Evolutionary conservation across 2,329 filamentous ascomycete genomes (phyloP).

Genomic region (Monilinia fructigena): DNA sequence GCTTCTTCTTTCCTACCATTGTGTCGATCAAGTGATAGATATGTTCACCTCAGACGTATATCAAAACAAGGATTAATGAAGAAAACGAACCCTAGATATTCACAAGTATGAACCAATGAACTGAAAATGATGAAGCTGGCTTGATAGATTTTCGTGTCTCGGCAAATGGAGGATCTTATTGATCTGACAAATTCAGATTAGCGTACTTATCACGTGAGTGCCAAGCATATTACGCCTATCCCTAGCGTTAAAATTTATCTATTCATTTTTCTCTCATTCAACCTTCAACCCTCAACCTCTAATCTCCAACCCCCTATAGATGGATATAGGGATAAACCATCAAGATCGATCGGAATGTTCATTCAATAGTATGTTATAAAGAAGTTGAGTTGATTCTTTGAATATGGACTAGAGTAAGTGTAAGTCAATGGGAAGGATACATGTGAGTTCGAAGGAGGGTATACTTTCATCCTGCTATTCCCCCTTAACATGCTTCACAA

Average conservation of each 20-base stretch:
- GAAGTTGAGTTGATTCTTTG: background rate
- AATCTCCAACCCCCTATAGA: background rate
- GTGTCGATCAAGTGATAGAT: slow-evolving; percentile 23
- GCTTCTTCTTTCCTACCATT: slow-evolving; percentile 86
- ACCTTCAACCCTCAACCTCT: background rate
- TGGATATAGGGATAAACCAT: no score
- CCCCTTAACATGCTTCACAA: background rate
- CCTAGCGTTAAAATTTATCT: background rate
- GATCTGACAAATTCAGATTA: slow-evolving; percentile 3
- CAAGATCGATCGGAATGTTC: background rate
- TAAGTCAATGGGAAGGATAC: background rate
- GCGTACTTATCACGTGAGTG: background rate
- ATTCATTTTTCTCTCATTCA: background rate
- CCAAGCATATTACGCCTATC: background rate
- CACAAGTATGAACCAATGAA: background rate
- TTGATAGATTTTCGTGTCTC: slow-evolving; percentile 18
- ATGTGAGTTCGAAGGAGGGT: background rate
- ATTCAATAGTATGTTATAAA: background rate
- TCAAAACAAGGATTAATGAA: background rate
- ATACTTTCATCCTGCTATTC: background rate
- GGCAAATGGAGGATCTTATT: background rate
- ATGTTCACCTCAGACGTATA: background rate
- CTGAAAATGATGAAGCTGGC: slow-evolving; percentile 1
- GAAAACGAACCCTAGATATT: background rate
- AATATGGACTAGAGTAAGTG: background rate